Evolutionary conservation across 805 yeast species (phyloP).

Genomic region (Ogataea allantospora): DNA sequence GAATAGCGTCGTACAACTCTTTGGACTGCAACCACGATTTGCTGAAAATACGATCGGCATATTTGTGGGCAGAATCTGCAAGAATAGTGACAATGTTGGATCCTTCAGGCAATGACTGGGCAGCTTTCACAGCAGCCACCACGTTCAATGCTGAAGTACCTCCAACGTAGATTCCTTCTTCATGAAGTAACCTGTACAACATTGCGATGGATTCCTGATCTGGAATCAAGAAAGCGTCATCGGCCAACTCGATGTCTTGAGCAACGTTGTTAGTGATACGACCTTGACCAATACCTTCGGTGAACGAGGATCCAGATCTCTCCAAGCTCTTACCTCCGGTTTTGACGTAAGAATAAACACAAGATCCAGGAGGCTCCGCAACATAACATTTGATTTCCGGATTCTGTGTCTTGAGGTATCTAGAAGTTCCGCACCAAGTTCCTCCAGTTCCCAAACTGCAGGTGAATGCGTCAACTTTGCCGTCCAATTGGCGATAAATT

Average conservation of each 20-base stretch:
- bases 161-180: constrained; percentile 87
- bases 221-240: constrained; percentile 75
- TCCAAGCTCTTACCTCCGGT: constrained; percentile 66
- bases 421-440: constrained; percentile 81
- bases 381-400: constrained; percentile 62
- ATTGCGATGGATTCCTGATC: constrained; percentile 81
- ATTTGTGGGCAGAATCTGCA: constrained; percentile 89
- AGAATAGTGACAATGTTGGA: constrained; percentile 84
- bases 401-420: constrained; percentile 69
- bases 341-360: constrained; percentile 73
- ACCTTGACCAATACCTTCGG: constrained; percentile 97
- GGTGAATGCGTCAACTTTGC: constrained; percentile 79
- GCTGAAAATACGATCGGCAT: constrained; percentile 78
- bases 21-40: constrained; percentile 73
- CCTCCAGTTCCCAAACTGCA: constrained; percentile 95
- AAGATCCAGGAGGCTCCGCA: constrained; percentile 95
- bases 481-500: constrained; percentile 81
- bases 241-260: constrained; percentile 69
- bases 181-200: constrained; percentile 80
- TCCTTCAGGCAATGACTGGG: constrained; percentile 70
- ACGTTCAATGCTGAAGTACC: constrained; percentile 91
- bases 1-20: constrained; percentile 62
- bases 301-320: constrained; percentile 80
- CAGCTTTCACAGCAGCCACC: constrained; percentile 81
- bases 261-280: constrained; percentile 81